phyloP scores from a whole-genome alignment of 148 eudicot genomes.

The Rhododendron ferrugineum region DNA sequence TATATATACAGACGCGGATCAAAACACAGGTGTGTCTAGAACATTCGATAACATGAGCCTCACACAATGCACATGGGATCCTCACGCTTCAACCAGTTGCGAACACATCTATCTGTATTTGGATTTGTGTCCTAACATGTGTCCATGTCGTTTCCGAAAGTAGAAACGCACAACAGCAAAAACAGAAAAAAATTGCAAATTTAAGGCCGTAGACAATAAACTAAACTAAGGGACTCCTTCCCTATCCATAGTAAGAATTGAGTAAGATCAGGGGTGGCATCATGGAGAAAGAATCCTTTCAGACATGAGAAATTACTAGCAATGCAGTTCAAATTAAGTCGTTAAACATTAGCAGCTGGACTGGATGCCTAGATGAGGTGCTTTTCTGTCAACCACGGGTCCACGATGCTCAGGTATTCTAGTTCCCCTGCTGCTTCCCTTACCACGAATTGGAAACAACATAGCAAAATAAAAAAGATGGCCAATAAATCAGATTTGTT shows the following conservation, averaged over 20 bases:
- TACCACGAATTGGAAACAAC: not conserved
- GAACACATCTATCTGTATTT: too few relatives aligned
- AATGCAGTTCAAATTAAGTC: too few relatives aligned
- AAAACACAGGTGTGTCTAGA: too few relatives aligned
- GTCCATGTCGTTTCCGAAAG: not conserved
- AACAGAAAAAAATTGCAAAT: too few relatives aligned
- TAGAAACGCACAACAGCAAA: not conserved
- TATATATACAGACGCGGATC: too few relatives aligned
- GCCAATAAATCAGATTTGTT: not conserved
- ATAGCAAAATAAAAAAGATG: not conserved
- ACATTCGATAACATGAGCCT: not conserved
- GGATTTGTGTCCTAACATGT: not conserved
- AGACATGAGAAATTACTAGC: too few relatives aligned
- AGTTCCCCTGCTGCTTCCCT: not conserved
- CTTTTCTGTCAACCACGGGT: not conserved
- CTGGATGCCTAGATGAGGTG: too few relatives aligned
- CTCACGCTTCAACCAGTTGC: not conserved
- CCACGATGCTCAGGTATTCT: not conserved
- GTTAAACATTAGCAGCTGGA: too few relatives aligned
- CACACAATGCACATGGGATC: not conserved
- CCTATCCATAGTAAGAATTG: not conserved
- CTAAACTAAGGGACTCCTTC: not conserved
- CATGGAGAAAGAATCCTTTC: too few relatives aligned
- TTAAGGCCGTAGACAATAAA: not conserved
- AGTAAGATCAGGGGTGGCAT: not conserved